These are phyloP conservation scores for Primulina huaijiensis DNA, from an alignment of 257 asterid species.

Conservation along the genomic window DNA sequence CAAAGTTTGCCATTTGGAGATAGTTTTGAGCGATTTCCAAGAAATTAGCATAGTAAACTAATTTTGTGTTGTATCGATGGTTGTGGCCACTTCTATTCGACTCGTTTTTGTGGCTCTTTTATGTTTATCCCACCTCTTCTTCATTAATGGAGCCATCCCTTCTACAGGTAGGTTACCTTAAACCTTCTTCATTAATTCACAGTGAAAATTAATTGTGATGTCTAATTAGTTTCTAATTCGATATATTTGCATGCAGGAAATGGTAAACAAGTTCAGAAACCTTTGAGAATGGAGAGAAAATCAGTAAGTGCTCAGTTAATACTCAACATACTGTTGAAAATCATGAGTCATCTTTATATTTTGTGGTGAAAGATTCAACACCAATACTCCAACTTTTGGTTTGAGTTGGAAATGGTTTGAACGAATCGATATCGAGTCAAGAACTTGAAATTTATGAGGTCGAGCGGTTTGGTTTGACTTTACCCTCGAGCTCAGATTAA, in stretches of 20 bases:
- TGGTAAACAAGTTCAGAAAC: background rate
- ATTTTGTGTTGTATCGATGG: background rate
- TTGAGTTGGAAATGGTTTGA: background rate
- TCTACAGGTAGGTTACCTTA: background rate
- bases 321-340: background rate
- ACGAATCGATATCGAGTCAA: background rate
- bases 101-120: background rate
- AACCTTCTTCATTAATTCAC: too few relatives aligned
- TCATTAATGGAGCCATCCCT: background rate
- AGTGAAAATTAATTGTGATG: background rate
- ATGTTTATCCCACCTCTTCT: background rate
- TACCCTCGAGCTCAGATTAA: background rate
- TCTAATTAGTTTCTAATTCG: too few relatives aligned
- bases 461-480: too few relatives aligned
- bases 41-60: background rate
- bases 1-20: background rate
- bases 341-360: background rate
- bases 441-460: background rate
- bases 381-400: background rate
- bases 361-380: background rate
- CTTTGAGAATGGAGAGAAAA: background rate
- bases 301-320: background rate
- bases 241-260: background rate
- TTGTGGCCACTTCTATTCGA: background rate
- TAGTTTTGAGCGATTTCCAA: background rate